Evolutionary conservation across 1,284 basidiomycete genomes (phyloP).

Genomic region (Cystobasidiaceae sp.): DNA sequence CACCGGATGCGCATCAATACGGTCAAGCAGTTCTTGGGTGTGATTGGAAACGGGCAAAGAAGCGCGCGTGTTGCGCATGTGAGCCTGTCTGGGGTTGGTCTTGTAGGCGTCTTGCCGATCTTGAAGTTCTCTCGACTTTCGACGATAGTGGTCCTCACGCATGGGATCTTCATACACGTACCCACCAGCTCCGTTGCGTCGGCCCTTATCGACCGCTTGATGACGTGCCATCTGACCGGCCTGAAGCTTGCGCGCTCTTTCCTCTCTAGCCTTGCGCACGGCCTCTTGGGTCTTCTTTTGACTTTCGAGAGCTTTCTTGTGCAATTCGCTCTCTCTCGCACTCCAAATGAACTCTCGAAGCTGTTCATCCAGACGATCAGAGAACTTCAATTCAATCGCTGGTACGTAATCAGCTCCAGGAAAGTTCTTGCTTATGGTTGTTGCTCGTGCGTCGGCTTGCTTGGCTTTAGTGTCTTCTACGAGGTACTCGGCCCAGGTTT

Average conservation of each 20-base stretch:
- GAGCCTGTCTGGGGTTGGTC: constrained; percentile 57
- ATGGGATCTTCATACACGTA: constrained; percentile 40
- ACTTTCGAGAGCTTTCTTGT: constrained; percentile 47
- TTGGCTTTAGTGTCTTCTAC: constrained; percentile 40
- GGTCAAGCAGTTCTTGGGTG: constrained; percentile 54
- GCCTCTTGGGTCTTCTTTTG: background rate
- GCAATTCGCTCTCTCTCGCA: constrained; percentile 56
- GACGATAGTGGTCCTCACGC: constrained; percentile 45
- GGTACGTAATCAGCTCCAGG: background rate
- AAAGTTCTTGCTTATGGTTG: constrained; percentile 49
- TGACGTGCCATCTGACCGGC: no score
- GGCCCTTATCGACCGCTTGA: no score
- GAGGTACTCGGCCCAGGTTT: constrained; percentile 69
- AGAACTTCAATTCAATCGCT: constrained; percentile 67
- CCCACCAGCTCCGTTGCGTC: constrained; percentile 33
- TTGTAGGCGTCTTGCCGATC: constrained; percentile 61
- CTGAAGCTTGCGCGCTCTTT: constrained; percentile 26
- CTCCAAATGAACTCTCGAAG: constrained; percentile 67
- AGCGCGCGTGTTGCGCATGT: constrained; percentile 63
- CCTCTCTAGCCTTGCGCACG: constrained; percentile 27
- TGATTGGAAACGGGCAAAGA: constrained; percentile 69
- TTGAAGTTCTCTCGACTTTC: constrained; percentile 61
- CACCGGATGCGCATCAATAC: constrained; percentile 16
- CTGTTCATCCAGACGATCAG: constrained; percentile 64
- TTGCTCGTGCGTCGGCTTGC: constrained; percentile 50